Evolutionary conservation across 495 filamentous ascomycete genomes (phyloP).

Genomic region (Cercophora sp.): DNA sequence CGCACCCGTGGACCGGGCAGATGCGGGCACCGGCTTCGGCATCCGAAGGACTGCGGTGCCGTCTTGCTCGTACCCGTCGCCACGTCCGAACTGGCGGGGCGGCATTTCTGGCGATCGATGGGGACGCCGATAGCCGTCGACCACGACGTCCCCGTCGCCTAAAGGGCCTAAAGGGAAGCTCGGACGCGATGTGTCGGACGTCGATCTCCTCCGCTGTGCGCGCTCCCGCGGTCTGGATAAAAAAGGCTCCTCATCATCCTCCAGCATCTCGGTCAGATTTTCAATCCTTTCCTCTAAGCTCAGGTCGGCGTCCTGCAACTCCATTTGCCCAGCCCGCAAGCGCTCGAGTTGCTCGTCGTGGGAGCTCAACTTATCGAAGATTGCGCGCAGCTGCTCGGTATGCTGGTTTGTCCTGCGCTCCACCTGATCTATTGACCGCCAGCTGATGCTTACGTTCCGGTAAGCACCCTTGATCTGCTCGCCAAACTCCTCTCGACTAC

Average conservation of each 20-base stretch:
- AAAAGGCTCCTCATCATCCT: constrained; percentile 24
- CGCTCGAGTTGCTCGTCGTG: constrained; percentile 39
- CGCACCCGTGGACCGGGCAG: constrained; percentile 27
- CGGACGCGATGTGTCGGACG: constrained; percentile 31
- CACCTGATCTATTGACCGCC: constrained; percentile 45
- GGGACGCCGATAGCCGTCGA: constrained; percentile 15
- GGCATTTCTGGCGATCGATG: constrained; percentile 19
- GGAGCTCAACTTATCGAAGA: constrained; percentile 40
- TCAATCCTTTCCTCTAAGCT: constrained; percentile 50
- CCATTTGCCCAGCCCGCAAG: constrained; percentile 41
- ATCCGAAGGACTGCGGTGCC: constrained; percentile 12
- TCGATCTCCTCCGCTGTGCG: constrained; percentile 27
- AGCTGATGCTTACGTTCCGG: constrained; percentile 47
- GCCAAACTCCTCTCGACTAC: constrained; percentile 41
- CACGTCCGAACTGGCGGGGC: constrained; percentile 15
- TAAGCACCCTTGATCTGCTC: constrained; percentile 49
- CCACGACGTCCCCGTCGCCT: constrained; percentile 24
- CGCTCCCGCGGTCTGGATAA: constrained; percentile 9
- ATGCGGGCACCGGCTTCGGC: constrained; percentile 12
- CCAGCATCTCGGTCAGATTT: constrained; percentile 38
- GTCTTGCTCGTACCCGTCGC: constrained; percentile 16
- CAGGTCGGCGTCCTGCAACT: constrained; percentile 49
- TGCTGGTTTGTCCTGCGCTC: constrained; percentile 38
- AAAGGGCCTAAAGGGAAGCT: constrained; percentile 22
- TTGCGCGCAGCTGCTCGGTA: constrained; percentile 42